Evolutionary conservation across 139 green algal species (phyloP), one percentile per base, ranked within the genome.

Genomic region (Chlorella sp.): DNA sequence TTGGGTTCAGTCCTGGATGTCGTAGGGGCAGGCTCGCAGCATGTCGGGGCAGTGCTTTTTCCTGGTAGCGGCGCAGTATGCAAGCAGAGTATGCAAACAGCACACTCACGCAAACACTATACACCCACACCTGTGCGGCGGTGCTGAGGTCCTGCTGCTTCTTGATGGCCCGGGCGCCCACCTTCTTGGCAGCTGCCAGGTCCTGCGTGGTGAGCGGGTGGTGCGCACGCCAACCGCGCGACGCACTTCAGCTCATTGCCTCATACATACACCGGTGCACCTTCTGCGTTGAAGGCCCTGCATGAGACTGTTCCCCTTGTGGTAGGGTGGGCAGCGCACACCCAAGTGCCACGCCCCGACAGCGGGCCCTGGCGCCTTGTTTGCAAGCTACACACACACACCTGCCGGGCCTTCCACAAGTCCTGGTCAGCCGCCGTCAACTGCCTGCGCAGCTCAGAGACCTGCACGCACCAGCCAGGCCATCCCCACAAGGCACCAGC

Each of bases 371-470:
- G 24, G n/a, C 5, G 26, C n/a, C 10, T 6, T 30, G 64, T 31
- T 20, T 33, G 20, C 33, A 31, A 6, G 14, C 14, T 70, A 20
- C 17, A 4, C 33, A 33, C 34, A 36, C 66, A 24, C 31, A 72
- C 67, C 72, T 77, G 72, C 36, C 60, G 49, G 36, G 64, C 5
- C 20, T 36, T 35, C 62, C 62, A 71, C 1, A 62, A 2, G 29
- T 77, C 72, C 49, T 77, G 61, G 49, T 77, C 72, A 30, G 35
- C 22, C 6, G 51, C 27, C 29, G 67, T 30, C 5, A 35, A 10
- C 50, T 78, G 73, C 31, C 32, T 32, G n/a, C 73, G 49, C n/a
- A 78, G 49, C 30, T 78, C 73, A 49, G 73, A 23, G 23, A 73
- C 64, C 73, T 78, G 64, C 31, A 69, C 2, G 20, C 2, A 20